Percentiles rank a stretch among this genome's conserved stretches.
Conservation (phyloP, 352 stramenopile species). For the Pythium phragmiticola region DNA sequence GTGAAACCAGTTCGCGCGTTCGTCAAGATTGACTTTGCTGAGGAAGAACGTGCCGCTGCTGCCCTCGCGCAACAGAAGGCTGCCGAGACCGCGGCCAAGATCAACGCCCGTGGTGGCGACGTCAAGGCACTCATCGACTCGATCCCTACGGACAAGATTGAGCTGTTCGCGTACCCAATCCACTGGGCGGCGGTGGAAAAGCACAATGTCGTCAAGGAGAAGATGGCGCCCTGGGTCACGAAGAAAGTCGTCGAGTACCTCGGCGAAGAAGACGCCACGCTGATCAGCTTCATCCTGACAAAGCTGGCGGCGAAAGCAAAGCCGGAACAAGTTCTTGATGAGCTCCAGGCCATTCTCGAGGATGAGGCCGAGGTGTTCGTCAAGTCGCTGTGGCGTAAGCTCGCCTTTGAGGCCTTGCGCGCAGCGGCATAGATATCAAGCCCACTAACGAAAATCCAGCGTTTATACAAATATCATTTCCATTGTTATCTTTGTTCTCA, state of each 20-base stretch:
- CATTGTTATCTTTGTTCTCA: neutral
- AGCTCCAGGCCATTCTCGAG: constrained; percentile 43
- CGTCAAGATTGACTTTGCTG: constrained; percentile 51
- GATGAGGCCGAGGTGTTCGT: constrained; percentile 55
- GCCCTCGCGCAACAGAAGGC: constrained; percentile 30
- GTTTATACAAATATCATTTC: constrained; percentile 10
- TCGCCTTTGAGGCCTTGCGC: constrained; percentile 48
- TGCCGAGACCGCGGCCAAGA: constrained; percentile 34
- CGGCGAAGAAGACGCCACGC: constrained; percentile 44
- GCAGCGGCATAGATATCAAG: constrained; percentile 9
- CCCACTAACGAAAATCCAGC: neutral
- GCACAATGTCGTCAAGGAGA: constrained; percentile 33
- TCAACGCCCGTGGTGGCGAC: constrained; percentile 39
- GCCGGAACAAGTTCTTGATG: constrained; percentile 33
- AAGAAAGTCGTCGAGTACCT: constrained; percentile 60
- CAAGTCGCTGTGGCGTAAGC: constrained; percentile 51
- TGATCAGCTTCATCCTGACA: constrained; percentile 45
- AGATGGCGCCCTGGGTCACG: constrained; percentile 44
- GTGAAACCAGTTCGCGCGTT: constrained; percentile 43
- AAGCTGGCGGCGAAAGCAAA: constrained; percentile 34
- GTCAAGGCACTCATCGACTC: constrained; percentile 43
- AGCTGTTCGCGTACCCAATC: constrained; percentile 40
- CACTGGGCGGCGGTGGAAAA: constrained; percentile 38
- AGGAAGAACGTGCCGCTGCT: constrained; percentile 37
- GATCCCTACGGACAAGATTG: constrained; percentile 40